These are phyloP conservation scores for Pterocarpus santalinus DNA, from an alignment of 306 rosid genomes.

Conservation along the genomic window DNA sequence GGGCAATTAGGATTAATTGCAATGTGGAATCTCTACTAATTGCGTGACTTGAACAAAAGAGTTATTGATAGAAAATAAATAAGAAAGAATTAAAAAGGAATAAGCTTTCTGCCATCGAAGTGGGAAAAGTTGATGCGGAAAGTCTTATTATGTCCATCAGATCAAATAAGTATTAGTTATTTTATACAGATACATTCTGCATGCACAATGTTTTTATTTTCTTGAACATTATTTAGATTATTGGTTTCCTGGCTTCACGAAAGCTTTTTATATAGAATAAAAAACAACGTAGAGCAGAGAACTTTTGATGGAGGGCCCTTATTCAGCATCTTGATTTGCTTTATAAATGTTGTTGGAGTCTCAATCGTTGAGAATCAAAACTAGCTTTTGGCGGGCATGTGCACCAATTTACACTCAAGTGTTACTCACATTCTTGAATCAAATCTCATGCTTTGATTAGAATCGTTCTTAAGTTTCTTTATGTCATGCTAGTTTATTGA, in stretches of 20 bases:
- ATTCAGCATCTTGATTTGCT: slow-evolving; percentile 40
- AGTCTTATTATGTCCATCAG: neutral
- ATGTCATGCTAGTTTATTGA: slow-evolving; percentile 38
- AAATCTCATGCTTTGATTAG: slow-evolving; percentile 43
- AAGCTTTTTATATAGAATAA: slow-evolving; percentile 21
- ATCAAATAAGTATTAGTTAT: slow-evolving; percentile 4
- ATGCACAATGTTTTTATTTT: neutral
- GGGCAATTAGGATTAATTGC: neutral
- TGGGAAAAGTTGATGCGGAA: slow-evolving; percentile 22
- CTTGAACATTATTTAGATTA: slow-evolving; percentile 5
- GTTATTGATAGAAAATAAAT: neutral
- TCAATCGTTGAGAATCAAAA: slow-evolving; percentile 43
- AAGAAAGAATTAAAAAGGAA: neutral
- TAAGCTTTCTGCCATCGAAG: neutral
- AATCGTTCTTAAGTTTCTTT: slow-evolving; percentile 44
- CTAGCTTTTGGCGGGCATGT: slow-evolving; percentile 48
- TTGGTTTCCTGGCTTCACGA: slow-evolving; percentile 9
- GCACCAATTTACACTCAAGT: slow-evolving; percentile 36
- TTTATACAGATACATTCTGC: slow-evolving; percentile 7
- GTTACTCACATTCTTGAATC: slow-evolving; percentile 27
- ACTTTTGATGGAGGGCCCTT: slow-evolving; percentile 31
- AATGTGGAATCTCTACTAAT: neutral
- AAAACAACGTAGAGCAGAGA: slow-evolving; percentile 1
- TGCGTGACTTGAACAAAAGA: neutral
- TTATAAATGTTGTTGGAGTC: neutral